These are phyloP conservation scores for Kandelia obovata DNA, from an alignment of 345 rosid genomes.

Conservation along the genomic window DNA sequence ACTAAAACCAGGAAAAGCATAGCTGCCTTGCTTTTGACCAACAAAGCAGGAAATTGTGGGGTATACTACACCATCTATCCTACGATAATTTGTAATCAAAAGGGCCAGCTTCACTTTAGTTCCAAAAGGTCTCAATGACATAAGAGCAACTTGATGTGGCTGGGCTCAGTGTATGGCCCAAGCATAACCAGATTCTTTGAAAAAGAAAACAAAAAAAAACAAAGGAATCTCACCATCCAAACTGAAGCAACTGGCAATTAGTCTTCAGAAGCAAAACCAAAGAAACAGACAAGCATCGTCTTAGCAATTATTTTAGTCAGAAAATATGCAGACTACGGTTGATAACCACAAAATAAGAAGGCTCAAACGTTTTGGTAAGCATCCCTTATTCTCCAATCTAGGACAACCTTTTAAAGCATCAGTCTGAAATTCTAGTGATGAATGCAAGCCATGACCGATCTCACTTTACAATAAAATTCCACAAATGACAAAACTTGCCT, in stretches of 20 bases:
- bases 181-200: not conserved
- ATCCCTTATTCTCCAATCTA: not conserved
- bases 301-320: not conserved
- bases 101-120: not conserved
- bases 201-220: not conserved
- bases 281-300: not conserved
- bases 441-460: not conserved
- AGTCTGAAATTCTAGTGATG: not conserved
- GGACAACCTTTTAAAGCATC: not conserved
- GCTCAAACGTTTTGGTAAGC: not conserved
- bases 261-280: conserved; percentile 1
- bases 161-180: not conserved
- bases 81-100: not conserved
- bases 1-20: not conserved
- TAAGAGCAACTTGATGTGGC: not conserved
- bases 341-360: not conserved
- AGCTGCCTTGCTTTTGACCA: not conserved
- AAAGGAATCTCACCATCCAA: not conserved
- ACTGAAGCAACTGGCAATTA: not conserved
- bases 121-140: not conserved
- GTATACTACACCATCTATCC: not conserved
- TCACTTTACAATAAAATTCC: not conserved
- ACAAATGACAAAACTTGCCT: no score
- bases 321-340: no score
- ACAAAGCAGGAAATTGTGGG: not conserved